Evolutionary conservation across 2,329 filamentous ascomycete species (phyloP), one percentile per base, ranked within the genome.

Genomic region (Exophiala dermatitidis): DNA sequence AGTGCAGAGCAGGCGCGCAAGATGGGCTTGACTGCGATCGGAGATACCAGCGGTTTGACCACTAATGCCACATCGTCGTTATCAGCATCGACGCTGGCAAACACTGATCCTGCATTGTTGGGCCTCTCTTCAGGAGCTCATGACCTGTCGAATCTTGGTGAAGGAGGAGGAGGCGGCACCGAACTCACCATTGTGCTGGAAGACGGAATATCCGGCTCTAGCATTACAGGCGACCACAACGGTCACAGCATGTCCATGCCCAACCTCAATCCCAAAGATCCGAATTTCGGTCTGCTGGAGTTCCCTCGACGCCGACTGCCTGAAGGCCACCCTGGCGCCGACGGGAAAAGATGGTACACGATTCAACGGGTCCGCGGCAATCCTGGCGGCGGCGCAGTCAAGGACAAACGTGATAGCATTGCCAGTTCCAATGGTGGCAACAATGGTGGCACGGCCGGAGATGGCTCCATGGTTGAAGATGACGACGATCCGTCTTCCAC

Each of bases 301-400:
- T 67, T 72, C 1, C 71, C 67, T 52, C 64, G 38, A 26, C 38
- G 67, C 6, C 63, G 63, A 12, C 56, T 76, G 26, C 71, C 72
- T 1, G 63, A 69, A 36, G 68, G 64, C 19, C 75, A 78, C 66
- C 72, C 74, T 0, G 76, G 77, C 1, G 69, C 71, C 2, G 69
- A 69, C 33, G 75, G 76, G 1, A 75, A 78, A 60, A 77, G 77
- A 60, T 83, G 82, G 65, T 90, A 86, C 72, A 88, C 85, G 0
- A 83, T 90, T 44, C 85, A 90, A 64, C 76, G 86, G 37, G 85
- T 90, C 4, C 88, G 90, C 68, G 85, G 85, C 0, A 88, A 86
- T 40, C 57, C 57, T n/a, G 58, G 58, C 26, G 53, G 53, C 63
- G 84, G 84, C 1, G 57, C 57, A 2, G 48, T 59, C 46, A 59